Evolutionary conservation across 768 basidiomycete species (phyloP).

Genomic region (Mycena polygramma): DNA sequence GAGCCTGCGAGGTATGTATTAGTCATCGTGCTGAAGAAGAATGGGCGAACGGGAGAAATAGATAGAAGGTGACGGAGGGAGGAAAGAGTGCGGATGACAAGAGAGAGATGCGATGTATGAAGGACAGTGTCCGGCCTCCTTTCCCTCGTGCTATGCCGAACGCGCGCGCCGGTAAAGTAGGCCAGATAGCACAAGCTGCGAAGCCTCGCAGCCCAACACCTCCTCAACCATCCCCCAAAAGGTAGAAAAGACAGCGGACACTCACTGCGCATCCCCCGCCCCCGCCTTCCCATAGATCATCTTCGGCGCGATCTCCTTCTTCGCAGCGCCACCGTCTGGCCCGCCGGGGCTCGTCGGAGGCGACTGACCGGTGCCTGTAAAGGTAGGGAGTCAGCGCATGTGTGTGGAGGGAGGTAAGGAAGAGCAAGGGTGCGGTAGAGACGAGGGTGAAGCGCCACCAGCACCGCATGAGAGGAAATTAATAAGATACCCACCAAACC

Average conservation of each 20-base stretch:
- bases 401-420: neutral
- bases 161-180: too few relatives aligned
- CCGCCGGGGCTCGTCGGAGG: slow-evolving; percentile 50
- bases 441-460: neutral
- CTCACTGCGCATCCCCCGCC: slow-evolving; percentile 82
- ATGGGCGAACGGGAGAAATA: too few relatives aligned
- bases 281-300: slow-evolving; percentile 93
- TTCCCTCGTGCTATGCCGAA: too few relatives aligned
- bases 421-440: too few relatives aligned
- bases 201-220: too few relatives aligned
- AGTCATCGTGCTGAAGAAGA: neutral
- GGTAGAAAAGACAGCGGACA: slow-evolving; percentile 32
- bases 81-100: too few relatives aligned
- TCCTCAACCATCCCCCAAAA: too few relatives aligned
- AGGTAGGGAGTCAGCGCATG: neutral
- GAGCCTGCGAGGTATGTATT: slow-evolving; percentile 57
- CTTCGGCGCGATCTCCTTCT: slow-evolving; percentile 98
- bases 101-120: too few relatives aligned
- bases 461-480: too few relatives aligned
- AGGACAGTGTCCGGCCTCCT: too few relatives aligned
- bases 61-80: neutral
- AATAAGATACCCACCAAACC: slow-evolving; percentile 44
- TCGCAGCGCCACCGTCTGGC: slow-evolving; percentile 51
- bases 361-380: slow-evolving; percentile 41
- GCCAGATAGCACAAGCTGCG: too few relatives aligned